Evolutionary conservation across 2,329 filamentous ascomycete species (phyloP).

Genomic region (Knoxdaviesia proteae): DNA sequence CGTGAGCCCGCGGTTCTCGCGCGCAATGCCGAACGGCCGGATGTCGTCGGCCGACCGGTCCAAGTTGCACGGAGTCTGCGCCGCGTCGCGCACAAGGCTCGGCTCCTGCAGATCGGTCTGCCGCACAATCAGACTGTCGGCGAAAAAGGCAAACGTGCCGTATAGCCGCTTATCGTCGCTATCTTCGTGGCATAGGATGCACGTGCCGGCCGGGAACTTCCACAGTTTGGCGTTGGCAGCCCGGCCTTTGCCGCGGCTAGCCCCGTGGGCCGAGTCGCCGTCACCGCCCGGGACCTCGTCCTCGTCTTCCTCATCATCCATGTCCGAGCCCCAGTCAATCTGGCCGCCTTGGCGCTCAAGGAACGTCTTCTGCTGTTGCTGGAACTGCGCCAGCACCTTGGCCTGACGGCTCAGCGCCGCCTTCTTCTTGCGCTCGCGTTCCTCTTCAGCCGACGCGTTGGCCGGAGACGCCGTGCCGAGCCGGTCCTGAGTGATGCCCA

Average conservation of each 20-base stretch:
- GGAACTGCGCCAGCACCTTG: conserved; percentile 92
- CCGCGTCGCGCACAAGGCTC: conserved; percentile 68
- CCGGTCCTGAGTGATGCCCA: conserved; percentile 52
- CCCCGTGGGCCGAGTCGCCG: conserved; percentile 13
- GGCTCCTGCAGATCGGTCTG: conserved; percentile 67
- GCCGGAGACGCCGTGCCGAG: conserved; percentile 72
- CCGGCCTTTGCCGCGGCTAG: conserved; percentile 34
- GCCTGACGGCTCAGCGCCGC: conserved; percentile 78
- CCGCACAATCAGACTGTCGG: conserved; percentile 66
- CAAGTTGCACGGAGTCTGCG: conserved; percentile 57
- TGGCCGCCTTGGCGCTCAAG: conserved; percentile 61
- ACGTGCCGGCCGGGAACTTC: conserved; percentile 84
- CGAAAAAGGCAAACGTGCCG: conserved; percentile 80
- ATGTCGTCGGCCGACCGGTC: conserved; percentile 68
- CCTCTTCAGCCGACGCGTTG: conserved; percentile 43
- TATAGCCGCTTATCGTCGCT: conserved; percentile 76
- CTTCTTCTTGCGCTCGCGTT: conserved; percentile 70
- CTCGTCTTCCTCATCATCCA: conserved; percentile 53
- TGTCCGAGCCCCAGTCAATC: conserved; percentile 65
- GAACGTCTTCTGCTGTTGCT: conserved; percentile 92
- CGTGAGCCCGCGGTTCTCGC: conserved; percentile 62
- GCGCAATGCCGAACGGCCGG: conserved; percentile 76
- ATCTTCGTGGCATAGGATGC: conserved; percentile 91
- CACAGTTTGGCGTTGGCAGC: conserved; percentile 42
- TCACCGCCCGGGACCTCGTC: background rate